phyloP scores from a whole-genome alignment of 2,329 filamentous ascomycete species.

The Monilinia vaccinii-corymbosi region DNA sequence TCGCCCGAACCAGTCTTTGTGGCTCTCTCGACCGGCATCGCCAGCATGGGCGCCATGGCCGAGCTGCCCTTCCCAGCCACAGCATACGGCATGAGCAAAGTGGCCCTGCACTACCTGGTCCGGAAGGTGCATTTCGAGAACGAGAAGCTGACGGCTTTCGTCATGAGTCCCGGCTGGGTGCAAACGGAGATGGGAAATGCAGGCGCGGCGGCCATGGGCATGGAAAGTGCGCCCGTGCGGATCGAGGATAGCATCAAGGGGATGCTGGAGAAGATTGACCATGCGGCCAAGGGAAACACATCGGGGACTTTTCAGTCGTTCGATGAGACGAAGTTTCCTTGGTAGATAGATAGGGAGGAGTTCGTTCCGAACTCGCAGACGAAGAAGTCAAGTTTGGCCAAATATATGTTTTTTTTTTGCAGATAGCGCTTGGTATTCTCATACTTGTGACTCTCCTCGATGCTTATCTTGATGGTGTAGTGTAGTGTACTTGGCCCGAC shows the following conservation, averaged over 20 bases:
- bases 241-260: constrained; percentile 19
- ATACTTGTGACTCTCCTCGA: too few species aligned
- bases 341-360: not conserved
- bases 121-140: constrained; percentile 30
- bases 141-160: constrained; percentile 28
- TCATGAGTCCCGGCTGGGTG: constrained; percentile 29
- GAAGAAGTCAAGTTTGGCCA: too few species aligned
- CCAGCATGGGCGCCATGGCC: constrained; percentile 14
- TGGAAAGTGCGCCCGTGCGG: constrained; percentile 16
- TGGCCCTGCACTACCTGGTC: constrained; percentile 27
- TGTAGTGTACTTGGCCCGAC: too few species aligned
- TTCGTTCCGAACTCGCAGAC: too few species aligned
- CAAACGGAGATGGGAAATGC: constrained; percentile 25
- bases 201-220: constrained; percentile 11
- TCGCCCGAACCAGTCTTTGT: constrained; percentile 32
- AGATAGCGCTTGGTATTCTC: too few species aligned
- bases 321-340: not conserved
- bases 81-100: constrained; percentile 36
- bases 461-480: too few species aligned
- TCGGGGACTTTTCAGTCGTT: constrained; percentile 9
- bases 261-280: constrained; percentile 15
- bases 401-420: too few species aligned
- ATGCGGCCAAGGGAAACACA: constrained; percentile 9
- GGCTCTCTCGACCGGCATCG: constrained; percentile 29
- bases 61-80: constrained; percentile 16